Conservation (phyloP, 2,329 filamentous ascomycete species). For the Botrytis medusae region DNA sequence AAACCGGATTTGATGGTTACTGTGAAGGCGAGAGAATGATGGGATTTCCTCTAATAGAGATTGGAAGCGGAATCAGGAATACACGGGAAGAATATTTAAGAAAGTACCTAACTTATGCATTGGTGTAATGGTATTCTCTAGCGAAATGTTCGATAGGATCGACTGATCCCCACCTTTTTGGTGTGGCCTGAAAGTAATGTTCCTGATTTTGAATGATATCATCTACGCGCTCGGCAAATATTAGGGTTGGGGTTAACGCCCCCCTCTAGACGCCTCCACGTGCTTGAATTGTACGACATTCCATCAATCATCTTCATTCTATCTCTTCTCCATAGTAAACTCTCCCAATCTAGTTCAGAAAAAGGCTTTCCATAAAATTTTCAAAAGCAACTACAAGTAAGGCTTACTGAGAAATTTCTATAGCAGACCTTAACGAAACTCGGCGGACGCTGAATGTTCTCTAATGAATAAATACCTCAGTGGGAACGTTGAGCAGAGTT, state of each 20-base stretch:
- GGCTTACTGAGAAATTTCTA: not conserved
- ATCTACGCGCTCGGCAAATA: not conserved
- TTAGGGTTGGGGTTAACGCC: not conserved
- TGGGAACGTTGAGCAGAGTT: not conserved
- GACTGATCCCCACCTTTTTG: not conserved
- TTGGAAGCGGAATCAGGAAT: no score
- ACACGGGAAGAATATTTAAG: no score
- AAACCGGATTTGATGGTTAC: not conserved
- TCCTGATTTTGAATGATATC: not conserved
- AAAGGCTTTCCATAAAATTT: not conserved
- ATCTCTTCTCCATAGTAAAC: not conserved
- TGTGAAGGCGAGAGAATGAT: not conserved
- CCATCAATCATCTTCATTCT: not conserved
- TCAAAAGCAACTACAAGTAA: not conserved
- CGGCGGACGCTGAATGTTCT: accelerated
- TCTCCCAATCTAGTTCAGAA: not conserved
- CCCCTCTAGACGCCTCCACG: not conserved
- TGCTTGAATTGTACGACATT: not conserved
- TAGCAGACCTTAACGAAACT: not conserved
- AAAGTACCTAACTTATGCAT: no score
- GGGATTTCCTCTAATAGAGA: no score
- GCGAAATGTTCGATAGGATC: no score
- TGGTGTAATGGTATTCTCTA: no score
- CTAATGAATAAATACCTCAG: not conserved
- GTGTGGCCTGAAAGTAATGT: not conserved